phyloP scores from a whole-genome alignment of 148 eudicot genomes.

The Selenicereus undatus region DNA sequence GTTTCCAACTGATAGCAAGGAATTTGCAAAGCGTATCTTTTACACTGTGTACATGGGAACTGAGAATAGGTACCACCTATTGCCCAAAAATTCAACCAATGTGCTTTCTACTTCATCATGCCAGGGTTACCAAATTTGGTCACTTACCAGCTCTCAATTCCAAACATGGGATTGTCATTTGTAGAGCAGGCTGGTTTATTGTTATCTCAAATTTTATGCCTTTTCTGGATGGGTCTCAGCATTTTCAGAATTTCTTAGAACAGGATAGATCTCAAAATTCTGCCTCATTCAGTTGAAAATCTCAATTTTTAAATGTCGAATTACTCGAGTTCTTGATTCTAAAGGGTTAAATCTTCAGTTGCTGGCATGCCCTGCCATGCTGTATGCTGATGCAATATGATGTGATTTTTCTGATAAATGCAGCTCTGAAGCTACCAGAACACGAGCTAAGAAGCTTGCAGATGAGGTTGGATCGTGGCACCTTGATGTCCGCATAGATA shows the following conservation, averaged over 20 bases:
- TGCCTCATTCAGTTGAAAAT: not conserved
- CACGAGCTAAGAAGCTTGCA: slow-evolving; percentile 73
- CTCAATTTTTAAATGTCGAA: not conserved
- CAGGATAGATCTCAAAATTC: not conserved
- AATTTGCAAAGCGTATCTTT: slow-evolving; percentile 87
- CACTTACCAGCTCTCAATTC: not conserved
- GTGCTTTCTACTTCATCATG: not conserved
- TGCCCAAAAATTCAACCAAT: not conserved
- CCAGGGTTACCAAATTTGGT: not conserved
- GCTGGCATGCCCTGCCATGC: not conserved
- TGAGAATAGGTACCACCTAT: slow-evolving; percentile 65
- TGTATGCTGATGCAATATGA: not conserved
- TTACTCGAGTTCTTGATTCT: not conserved
- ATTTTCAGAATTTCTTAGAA: not conserved
- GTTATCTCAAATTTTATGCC: not conserved
- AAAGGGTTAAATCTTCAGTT: not conserved
- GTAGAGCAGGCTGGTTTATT: not conserved
- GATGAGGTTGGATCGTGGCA: slow-evolving; percentile 96
- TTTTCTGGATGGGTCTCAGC: not conserved
- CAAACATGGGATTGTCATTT: not conserved
- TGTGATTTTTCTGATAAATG: not conserved
- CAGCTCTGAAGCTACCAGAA: slow-evolving; percentile 82
- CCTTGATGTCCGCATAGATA: slow-evolving; percentile 80
- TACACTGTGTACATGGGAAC: slow-evolving; percentile 95
- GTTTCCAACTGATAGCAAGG: slow-evolving; percentile 81